Evolutionary conservation across 495 filamentous ascomycete genomes (phyloP).

Genomic region (Aspergillus avenaceus): DNA sequence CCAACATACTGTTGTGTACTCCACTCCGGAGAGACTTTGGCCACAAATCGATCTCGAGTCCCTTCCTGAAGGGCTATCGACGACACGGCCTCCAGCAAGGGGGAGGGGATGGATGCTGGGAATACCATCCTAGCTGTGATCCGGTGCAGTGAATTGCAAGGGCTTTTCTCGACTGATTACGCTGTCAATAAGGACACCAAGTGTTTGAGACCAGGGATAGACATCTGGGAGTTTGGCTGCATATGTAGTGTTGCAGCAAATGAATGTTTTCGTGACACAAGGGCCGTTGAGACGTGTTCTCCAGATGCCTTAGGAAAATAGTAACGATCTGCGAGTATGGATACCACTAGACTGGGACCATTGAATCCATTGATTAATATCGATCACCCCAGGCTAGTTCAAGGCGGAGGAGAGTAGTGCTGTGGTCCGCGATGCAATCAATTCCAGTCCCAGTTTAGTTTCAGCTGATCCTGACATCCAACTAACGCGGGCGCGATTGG

Average conservation of each 20-base stretch:
- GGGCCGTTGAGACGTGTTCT: background rate
- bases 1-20: conserved; percentile 19
- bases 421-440: background rate
- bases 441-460: background rate
- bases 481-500: background rate
- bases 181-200: background rate
- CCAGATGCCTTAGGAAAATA: background rate
- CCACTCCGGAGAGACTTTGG: conserved; percentile 17
- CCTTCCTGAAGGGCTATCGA: conserved; percentile 11
- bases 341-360: background rate
- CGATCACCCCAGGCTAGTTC: background rate
- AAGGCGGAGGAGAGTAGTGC: background rate
- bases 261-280: background rate
- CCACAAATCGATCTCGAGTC: conserved; percentile 9
- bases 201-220: background rate
- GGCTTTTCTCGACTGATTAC: background rate
- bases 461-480: background rate
- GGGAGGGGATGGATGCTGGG: background rate
- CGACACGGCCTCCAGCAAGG: conserved; percentile 11
- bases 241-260: background rate
- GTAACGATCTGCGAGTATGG: background rate
- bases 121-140: conserved; percentile 4
- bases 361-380: background rate
- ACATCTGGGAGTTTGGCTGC: background rate
- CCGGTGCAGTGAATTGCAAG: background rate